Evolutionary conservation across 805 yeast genomes (phyloP).

Genomic region (Teunomyces pallodes): DNA sequence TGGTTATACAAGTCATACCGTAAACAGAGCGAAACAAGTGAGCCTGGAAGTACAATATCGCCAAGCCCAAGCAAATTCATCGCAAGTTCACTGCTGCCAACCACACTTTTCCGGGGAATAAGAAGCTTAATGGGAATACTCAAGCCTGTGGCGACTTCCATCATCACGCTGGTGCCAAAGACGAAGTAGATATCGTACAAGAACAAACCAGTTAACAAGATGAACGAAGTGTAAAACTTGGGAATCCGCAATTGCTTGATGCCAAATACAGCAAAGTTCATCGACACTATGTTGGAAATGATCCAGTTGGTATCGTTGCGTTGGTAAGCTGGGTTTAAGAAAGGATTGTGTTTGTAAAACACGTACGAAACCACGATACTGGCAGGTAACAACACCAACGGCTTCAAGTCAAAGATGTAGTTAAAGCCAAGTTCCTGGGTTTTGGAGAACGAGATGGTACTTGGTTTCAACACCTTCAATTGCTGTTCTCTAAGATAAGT

Average conservation of each 20-base stretch:
- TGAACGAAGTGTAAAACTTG: conserved; percentile 44
- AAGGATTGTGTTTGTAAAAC: conserved; percentile 15
- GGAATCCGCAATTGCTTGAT: conserved; percentile 38
- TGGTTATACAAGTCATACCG: conserved; percentile 49
- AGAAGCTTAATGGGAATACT: conserved; percentile 54
- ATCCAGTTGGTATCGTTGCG: conserved; percentile 41
- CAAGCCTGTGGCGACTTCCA: conserved; percentile 54
- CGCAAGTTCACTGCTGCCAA: conserved; percentile 2
- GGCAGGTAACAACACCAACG: conserved; percentile 14
- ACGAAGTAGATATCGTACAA: conserved; percentile 67
- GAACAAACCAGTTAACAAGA: conserved; percentile 50
- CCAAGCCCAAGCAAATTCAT: conserved; percentile 59
- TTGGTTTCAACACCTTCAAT: conserved; percentile 13
- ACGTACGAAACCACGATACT: conserved; percentile 11
- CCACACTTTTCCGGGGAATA: conserved; percentile 33
- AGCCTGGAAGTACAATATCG: conserved; percentile 62
- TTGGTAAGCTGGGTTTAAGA: conserved; percentile 6
- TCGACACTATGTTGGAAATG: conserved; percentile 41
- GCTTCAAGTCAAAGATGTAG: conserved; percentile 20
- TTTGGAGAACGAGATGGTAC: conserved; percentile 11
- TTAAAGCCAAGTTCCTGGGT: conserved; percentile 13
- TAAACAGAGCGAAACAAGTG: conserved; percentile 49
- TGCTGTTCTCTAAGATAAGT: conserved; percentile 12
- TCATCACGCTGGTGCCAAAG: conserved; percentile 60
- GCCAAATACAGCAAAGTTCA: conserved; percentile 43